Evolutionary conservation across 192 early-diverging fungal species (phyloP).

Genomic region (Gonapodya prolifera): DNA sequence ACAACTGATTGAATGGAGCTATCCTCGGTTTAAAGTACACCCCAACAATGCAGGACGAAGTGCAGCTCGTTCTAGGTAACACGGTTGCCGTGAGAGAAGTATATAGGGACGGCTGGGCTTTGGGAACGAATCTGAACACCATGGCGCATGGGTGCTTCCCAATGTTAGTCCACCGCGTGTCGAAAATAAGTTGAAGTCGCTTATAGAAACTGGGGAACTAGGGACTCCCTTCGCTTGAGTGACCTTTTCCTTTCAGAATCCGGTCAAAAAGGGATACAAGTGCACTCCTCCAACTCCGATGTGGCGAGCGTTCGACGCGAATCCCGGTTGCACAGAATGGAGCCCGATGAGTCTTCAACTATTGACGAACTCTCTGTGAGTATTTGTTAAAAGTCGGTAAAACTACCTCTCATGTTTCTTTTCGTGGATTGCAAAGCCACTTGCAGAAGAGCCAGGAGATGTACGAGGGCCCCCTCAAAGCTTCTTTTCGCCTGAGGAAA

Average conservation of each 20-base stretch:
- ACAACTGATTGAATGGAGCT: too few relatives aligned
- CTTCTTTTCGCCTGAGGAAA: neutral
- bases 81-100: neutral
- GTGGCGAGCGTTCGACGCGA: neutral
- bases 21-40: neutral
- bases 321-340: neutral
- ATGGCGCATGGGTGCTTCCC: neutral
- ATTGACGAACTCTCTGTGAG: neutral
- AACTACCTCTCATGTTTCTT: neutral
- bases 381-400: neutral
- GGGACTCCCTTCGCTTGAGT: neutral
- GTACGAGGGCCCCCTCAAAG: neutral
- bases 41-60: neutral
- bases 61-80: neutral
- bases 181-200: neutral
- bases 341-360: neutral
- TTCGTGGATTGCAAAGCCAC: neutral
- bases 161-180: neutral
- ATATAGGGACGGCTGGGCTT: neutral
- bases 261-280: neutral
- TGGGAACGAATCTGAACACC: neutral
- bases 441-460: neutral
- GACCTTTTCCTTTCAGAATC: neutral
- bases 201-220: neutral
- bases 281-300: neutral